phyloP scores from a whole-genome alignment of 2,329 filamentous ascomycete genomes.

The Torrubiella hemipterigena region DNA sequence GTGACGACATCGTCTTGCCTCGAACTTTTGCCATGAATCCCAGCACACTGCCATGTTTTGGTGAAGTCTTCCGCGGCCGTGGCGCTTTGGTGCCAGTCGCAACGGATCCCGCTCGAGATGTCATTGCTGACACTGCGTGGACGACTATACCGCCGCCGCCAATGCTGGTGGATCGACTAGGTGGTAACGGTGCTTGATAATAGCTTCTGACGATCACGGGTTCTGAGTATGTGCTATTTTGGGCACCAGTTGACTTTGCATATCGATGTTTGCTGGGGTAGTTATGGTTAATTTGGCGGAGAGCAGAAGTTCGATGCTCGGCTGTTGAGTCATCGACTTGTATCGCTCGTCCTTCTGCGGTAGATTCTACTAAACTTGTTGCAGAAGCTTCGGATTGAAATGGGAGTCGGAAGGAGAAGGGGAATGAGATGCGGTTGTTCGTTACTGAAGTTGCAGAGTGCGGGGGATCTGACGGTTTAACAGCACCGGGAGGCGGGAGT shows the following conservation, averaged over 20 bases:
- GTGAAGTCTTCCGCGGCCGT: too few relatives aligned
- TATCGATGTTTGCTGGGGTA: constrained; percentile 45
- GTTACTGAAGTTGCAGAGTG: neutral
- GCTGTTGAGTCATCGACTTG: constrained; percentile 44
- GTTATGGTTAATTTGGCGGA: constrained; percentile 46
- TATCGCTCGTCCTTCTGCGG: constrained; percentile 43
- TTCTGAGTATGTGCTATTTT: constrained; percentile 48
- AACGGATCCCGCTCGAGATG: neutral
- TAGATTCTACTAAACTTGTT: constrained; percentile 39
- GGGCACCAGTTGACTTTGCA: constrained; percentile 42
- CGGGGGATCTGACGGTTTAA: too few relatives aligned
- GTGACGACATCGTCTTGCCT: neutral
- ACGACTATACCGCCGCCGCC: constrained; percentile 17
- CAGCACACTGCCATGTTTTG: too few relatives aligned
- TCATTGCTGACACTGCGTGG: too few relatives aligned
- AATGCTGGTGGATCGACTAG: constrained; percentile 18
- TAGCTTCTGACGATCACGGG: constrained; percentile 57
- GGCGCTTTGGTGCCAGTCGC: neutral
- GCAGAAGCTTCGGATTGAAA: constrained; percentile 38
- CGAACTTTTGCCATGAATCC: constrained; percentile 18
- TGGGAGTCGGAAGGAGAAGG: constrained; percentile 35
- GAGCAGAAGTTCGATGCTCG: constrained; percentile 44
- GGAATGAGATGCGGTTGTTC: too few relatives aligned
- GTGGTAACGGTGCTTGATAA: constrained; percentile 32
- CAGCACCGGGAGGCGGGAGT: too few relatives aligned